Evolutionary conservation across 164 flowering plant genomes (phyloP).

Genomic region (Tetracentron sinense): DNA sequence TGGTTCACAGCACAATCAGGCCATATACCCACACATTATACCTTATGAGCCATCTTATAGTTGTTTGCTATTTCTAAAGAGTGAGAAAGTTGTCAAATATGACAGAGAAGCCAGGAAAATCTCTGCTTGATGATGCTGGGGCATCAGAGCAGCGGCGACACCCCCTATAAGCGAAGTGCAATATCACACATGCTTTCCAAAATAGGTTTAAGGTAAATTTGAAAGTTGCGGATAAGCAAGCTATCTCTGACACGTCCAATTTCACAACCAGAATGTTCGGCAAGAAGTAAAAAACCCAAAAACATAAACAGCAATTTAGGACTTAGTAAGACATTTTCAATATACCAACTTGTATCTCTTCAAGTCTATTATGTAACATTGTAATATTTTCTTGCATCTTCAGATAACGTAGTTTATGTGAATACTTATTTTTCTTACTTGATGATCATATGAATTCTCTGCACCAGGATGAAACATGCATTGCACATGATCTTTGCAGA

Average conservation of each 20-base stretch:
- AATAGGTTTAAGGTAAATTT: conserved; percentile 43
- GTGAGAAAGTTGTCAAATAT: conserved; percentile 68
- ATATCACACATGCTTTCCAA: neutral
- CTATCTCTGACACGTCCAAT: conserved; percentile 46
- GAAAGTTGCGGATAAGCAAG: conserved; percentile 65
- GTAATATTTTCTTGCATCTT: neutral
- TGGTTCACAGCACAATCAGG: neutral
- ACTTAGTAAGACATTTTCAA: neutral
- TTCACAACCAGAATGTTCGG: conserved; percentile 51
- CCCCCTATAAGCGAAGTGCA: conserved; percentile 61
- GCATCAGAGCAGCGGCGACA: conserved; percentile 52
- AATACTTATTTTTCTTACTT: too few species aligned
- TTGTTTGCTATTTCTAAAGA: conserved; percentile 22
- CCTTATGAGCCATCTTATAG: neutral
- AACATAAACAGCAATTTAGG: neutral
- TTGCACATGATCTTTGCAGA: too few species aligned
- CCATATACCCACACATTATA: neutral
- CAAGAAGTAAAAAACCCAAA: conserved; percentile 32
- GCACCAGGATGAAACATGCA: too few species aligned
- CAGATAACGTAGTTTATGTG: too few species aligned
- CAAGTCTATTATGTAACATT: neutral
- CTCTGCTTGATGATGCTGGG: conserved; percentile 64
- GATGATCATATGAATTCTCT: too few species aligned
- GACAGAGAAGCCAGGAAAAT: conserved; percentile 77
- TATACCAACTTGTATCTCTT: too few species aligned